Evolutionary conservation across 2,329 filamentous ascomycete genomes (phyloP).

Genomic region (Polytolypa hystricis): DNA sequence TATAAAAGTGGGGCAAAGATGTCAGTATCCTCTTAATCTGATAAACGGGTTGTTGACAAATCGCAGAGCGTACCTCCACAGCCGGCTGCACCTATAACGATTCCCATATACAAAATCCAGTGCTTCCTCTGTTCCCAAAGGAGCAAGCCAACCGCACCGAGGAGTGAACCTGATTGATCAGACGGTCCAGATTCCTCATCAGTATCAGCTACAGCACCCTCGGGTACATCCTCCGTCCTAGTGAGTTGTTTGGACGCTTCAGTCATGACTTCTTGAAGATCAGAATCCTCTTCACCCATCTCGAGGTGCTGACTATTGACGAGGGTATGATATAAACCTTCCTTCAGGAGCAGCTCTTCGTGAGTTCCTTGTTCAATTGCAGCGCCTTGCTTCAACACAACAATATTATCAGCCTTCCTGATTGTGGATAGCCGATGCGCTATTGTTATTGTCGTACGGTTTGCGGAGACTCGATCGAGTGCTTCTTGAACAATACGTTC

Average conservation of each 20-base stretch:
- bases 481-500: conserved; percentile 46
- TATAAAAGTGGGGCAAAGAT: conserved; percentile 4
- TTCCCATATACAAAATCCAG: conserved; percentile 20
- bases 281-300: conserved; percentile 7
- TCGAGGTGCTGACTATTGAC: conserved; percentile 40
- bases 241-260: conserved; percentile 2
- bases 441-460: conserved; percentile 64
- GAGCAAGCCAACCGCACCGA: conserved; percentile 16
- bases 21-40: no score
- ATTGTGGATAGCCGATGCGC: conserved; percentile 64
- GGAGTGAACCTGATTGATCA: conserved; percentile 11
- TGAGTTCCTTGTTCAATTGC: conserved; percentile 68
- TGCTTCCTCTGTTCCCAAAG: conserved; percentile 23
- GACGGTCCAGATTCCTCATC: conserved; percentile 1
- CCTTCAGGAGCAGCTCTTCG: conserved; percentile 52
- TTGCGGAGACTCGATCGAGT: conserved; percentile 44
- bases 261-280: neutral
- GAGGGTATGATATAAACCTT: conserved; percentile 55
- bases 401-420: conserved; percentile 65
- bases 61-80: conserved; percentile 22
- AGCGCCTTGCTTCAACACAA: conserved; percentile 61
- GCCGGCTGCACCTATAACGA: conserved; percentile 18
- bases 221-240: neutral
- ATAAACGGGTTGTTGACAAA: no score
- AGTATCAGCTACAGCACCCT: conserved; percentile 1